Conservation (phyloP, 2,329 filamentous ascomycete genomes). For the Xylaria sp. region DNA sequence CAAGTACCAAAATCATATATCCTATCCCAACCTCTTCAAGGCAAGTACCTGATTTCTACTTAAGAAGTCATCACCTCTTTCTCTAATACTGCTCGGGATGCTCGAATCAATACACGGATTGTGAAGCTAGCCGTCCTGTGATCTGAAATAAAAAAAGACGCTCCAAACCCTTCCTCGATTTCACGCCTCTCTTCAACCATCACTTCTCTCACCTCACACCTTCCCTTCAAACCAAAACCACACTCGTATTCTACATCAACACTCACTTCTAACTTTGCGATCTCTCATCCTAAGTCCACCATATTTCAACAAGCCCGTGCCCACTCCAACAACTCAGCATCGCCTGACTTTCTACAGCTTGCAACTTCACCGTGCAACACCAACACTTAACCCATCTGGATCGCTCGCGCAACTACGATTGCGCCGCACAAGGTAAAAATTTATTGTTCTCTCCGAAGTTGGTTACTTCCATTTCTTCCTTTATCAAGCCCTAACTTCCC, state of each 20-base stretch:
- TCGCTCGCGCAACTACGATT: background rate
- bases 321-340: constrained; percentile 5
- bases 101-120: background rate
- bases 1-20: background rate
- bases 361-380: background rate
- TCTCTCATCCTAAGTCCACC: background rate
- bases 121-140: background rate
- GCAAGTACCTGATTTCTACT: background rate
- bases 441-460: background rate
- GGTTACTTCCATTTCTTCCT: background rate
- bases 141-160: background rate
- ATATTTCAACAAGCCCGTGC: background rate
- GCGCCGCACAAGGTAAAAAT: constrained; percentile 7
- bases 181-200: background rate
- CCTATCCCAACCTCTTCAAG: constrained; percentile 1
- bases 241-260: background rate
- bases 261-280: background rate
- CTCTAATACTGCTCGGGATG: background rate
- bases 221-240: background rate
- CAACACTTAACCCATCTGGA: background rate
- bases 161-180: background rate
- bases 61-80: background rate
- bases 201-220: background rate
- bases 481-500: background rate
- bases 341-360: constrained; percentile 5